A percentile compares a stretch with the other conserved stretches of the same genome.
Conservation (phyloP, 2,329 filamentous ascomycete genomes). For the Claviceps sp. region DNA sequence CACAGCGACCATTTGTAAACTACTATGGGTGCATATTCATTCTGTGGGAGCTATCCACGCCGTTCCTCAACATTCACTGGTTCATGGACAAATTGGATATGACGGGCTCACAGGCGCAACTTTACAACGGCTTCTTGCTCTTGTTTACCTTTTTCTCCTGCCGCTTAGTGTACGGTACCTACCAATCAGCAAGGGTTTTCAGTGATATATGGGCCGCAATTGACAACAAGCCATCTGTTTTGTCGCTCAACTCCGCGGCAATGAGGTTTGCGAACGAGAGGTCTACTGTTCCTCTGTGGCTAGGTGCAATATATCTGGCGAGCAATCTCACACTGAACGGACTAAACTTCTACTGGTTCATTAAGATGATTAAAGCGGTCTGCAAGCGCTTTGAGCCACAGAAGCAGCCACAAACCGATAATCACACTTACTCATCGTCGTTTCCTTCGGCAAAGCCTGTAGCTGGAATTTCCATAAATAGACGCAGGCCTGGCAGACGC, state of each 20-base stretch:
- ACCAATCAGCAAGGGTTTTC: conserved; percentile 56
- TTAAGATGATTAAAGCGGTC: conserved; percentile 73
- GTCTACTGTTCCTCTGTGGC: conserved; percentile 52
- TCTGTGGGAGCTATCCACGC: conserved; percentile 75
- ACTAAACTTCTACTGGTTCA: conserved; percentile 76
- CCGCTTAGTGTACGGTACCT: conserved; percentile 66
- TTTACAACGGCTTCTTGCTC: conserved; percentile 64
- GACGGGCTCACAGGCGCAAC: conserved; percentile 60
- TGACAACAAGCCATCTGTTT: conserved; percentile 23
- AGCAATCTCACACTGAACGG: conserved; percentile 61
- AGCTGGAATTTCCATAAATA: conserved; percentile 9
- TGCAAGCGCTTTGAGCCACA: conserved; percentile 56
- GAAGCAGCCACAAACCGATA: conserved; percentile 17
- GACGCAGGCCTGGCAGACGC: conserved; percentile 16
- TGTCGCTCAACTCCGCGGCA: conserved; percentile 9
- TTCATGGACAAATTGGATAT: conserved; percentile 78
- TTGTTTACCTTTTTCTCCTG: conserved; percentile 63
- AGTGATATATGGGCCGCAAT: conserved; percentile 50
- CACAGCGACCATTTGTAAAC: conserved; percentile 68
- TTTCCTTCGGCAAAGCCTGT: conserved; percentile 16
- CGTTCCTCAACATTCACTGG: conserved; percentile 83
- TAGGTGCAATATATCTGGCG: conserved; percentile 52
- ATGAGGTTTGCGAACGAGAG: conserved; percentile 33
- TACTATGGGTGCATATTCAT: conserved; percentile 73
- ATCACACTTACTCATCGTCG: conserved; percentile 17